Conservation (phyloP, 2,329 filamentous ascomycete species). For the Blastomyces gilchristii region DNA sequence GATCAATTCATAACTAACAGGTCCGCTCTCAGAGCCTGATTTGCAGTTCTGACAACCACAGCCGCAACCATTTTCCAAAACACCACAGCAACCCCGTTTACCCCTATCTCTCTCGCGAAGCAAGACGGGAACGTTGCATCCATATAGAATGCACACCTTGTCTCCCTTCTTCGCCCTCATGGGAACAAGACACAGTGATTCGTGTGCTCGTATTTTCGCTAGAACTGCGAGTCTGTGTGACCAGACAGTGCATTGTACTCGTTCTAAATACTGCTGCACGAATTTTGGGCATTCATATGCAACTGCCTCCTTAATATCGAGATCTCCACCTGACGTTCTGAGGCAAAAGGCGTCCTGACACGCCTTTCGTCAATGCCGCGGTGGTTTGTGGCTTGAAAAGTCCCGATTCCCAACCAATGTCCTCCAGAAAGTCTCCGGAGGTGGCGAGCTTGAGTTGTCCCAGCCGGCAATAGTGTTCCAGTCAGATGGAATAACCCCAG, state of each 20-base stretch:
- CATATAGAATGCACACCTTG: constrained; percentile 2
- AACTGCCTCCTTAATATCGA: constrained; percentile 1
- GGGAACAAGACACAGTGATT: background rate
- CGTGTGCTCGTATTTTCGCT: background rate
- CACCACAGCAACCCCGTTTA: background rate
- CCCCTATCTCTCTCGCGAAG: background rate
- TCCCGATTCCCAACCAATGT: constrained; percentile 3
- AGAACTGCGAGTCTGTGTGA: background rate
- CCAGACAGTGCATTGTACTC: background rate
- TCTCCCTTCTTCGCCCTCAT: background rate
- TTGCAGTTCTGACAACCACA: background rate
- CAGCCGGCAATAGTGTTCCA: constrained; percentile 1
- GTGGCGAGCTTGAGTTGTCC: background rate
- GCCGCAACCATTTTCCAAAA: background rate
- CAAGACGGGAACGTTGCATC: constrained; percentile 2
- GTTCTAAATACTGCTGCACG: background rate
- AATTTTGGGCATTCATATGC: background rate
- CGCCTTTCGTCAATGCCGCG: background rate
- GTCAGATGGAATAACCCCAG: constrained; percentile 1
- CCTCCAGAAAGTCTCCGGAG: background rate
- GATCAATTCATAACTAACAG: constrained; percentile 9
- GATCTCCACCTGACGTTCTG: background rate
- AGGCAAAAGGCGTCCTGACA: constrained; percentile 1
- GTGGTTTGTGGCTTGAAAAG: background rate
- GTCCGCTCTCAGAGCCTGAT: background rate